Percentiles rank a stretch among this genome's conserved stretches.
These are phyloP conservation scores for Ustilago crameri DNA, from an alignment of 1,284 basidiomycete species.

Conservation along the genomic window DNA sequence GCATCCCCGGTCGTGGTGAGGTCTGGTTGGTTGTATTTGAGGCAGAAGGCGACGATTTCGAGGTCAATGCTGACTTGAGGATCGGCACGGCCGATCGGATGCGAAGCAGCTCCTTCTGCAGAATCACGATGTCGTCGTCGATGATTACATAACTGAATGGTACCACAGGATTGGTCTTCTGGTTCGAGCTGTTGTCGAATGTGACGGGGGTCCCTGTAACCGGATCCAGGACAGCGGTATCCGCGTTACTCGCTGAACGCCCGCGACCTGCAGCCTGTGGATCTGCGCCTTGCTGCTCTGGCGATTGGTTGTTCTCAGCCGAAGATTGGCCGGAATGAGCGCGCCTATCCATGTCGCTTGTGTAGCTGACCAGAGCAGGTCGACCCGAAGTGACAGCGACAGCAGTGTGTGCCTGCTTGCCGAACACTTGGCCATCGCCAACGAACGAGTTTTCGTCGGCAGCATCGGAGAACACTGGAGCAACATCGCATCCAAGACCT, in stretches of 20 bases:
- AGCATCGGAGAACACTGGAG: conserved; percentile 32
- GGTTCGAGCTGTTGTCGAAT: conserved; percentile 23
- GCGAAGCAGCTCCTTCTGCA: conserved; percentile 55
- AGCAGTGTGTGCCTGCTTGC: conserved; percentile 41
- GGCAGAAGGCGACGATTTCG: conserved; percentile 9
- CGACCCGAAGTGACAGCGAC: conserved; percentile 47
- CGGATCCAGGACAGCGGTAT: conserved; percentile 56
- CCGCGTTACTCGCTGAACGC: conserved; percentile 1
- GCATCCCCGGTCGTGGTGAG: conserved; percentile 21
- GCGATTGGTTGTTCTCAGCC: too few relatives aligned
- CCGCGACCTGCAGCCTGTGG: neutral
- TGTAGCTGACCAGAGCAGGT: conserved; percentile 52
- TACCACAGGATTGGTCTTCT: conserved; percentile 14
- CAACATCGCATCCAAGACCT: conserved; percentile 38
- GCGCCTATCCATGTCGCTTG: conserved; percentile 41
- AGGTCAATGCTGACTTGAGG: conserved; percentile 44
- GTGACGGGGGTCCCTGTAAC: conserved; percentile 55
- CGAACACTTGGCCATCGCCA: conserved; percentile 17
- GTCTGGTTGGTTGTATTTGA: neutral
- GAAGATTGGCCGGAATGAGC: conserved; percentile 10
- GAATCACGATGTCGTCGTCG: conserved; percentile 56
- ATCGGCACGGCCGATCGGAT: conserved; percentile 54
- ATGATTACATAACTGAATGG: conserved; percentile 59
- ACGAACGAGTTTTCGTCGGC: conserved; percentile 20
- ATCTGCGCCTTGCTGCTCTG: neutral